These are phyloP conservation scores for Pichia exigua DNA, from an alignment of 805 yeast genomes.

Conservation along the genomic window DNA sequence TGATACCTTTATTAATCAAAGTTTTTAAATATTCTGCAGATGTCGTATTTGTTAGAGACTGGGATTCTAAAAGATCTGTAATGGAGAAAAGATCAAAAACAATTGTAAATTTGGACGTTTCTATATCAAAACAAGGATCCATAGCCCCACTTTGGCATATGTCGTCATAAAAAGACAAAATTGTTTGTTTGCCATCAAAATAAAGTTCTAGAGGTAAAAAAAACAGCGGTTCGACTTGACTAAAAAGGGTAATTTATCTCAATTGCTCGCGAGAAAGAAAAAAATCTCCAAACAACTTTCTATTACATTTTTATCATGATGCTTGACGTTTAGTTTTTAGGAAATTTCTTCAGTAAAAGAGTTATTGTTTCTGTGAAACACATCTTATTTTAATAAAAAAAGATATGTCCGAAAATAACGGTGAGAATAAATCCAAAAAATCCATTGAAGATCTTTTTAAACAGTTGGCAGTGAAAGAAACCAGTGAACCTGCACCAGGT, in stretches of 20 bases:
- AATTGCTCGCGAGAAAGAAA: not conserved
- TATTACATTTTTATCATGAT: no score
- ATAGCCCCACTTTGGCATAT: not conserved
- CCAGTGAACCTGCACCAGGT: constrained; percentile 48
- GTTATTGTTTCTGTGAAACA: no score
- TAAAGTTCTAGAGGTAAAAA: not conserved
- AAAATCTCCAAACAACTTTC: no score
- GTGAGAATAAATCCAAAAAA: constrained; percentile 20
- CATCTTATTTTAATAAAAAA: not conserved
- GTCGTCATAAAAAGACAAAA: not conserved
- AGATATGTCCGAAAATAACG: not conserved
- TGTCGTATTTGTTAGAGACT: not conserved
- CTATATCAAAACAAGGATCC: not conserved
- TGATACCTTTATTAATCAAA: not conserved
- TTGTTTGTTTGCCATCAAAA: not conserved
- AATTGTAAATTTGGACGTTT: constrained; percentile 2
- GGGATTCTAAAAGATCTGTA: not conserved
- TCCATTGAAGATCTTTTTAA: constrained; percentile 54
- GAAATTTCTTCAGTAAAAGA: no score
- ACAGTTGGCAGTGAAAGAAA: constrained; percentile 44
- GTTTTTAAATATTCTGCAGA: not conserved
- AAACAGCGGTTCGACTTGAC: not conserved
- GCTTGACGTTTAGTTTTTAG: no score
- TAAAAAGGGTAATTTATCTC: not conserved
- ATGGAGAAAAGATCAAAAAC: constrained; percentile 5